Evolutionary conservation across 345 rosid species (phyloP), one percentile per base, ranked within the genome.

Genomic region (Syzygium jambos): DNA sequence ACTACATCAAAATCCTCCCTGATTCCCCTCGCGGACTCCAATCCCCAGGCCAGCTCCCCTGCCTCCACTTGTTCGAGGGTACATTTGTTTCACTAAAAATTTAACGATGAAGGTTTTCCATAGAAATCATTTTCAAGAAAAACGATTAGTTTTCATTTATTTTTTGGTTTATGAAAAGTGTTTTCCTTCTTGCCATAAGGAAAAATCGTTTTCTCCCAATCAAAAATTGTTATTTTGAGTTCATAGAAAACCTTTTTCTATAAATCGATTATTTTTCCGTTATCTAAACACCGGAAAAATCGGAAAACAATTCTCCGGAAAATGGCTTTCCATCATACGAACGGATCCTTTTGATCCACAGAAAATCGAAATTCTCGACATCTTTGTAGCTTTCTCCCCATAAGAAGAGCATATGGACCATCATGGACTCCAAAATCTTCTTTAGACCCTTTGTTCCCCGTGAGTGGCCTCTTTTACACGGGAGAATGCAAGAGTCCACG

Each of bases 11-110:
- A 92, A 85, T 80, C 52, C 77, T 27, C 51, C 41, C 51, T 14
- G 87, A 61, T 51, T 61, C 65, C 30, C 8, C 41, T 86, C 41
- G 27, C 59, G 4, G 27, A 55, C 86, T 88, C 88, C 53, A 54
- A 63, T 22, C 90, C 93, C 94, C 91, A 93, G 21, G 78, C 89
- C 34, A 91, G 91, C 80, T 92, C 89, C 46, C 78, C 87, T 23
- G 90, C 92, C 25, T 89, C 89, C 7, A 88, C 89, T n/a, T 30
- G 65, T 25, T 57, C 3, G 11, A 57, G 29, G 65, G 3, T 11
- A 14, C 17, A 15, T 13, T 15, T 52, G 17, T 52, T 14, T 52
- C 13, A n/a, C 73, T 61, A 61, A 27, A 27, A n/a, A 27, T 27
- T 61, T n/a, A 4, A 5, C n/a, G 9, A 61, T 61, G 3, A 61